These are phyloP conservation scores for Rutstroemia sp. DNA, from an alignment of 2,329 filamentous ascomycete species.

Conservation along the genomic window DNA sequence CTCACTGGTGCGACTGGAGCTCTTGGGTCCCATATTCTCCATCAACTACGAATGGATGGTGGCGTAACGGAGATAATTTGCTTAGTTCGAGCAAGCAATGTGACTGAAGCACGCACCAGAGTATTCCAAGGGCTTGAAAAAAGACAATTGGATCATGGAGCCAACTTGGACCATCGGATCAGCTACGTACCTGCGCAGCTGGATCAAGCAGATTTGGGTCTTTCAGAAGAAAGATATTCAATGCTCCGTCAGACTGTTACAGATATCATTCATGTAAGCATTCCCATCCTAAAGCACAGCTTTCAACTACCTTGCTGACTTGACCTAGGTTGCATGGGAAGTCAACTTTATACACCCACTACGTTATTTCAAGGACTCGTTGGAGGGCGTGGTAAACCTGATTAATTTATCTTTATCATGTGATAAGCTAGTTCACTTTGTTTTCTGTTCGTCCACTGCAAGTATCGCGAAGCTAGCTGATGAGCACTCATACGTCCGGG, in stretches of 20 bases:
- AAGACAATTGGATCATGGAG: constrained; percentile 12
- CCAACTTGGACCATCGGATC: background rate
- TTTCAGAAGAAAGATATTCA: constrained; percentile 34
- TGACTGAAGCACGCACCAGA: constrained; percentile 35
- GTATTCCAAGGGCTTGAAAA: constrained; percentile 37
- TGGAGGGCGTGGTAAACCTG: constrained; percentile 42
- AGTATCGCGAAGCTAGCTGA: constrained; percentile 29
- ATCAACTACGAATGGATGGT: constrained; percentile 22
- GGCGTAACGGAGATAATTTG: constrained; percentile 32
- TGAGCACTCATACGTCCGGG: constrained; percentile 8
- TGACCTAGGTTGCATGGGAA: constrained; percentile 43
- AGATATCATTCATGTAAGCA: constrained; percentile 47
- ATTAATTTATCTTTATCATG: constrained; percentile 36
- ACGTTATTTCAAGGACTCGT: constrained; percentile 46
- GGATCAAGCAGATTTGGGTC: constrained; percentile 39
- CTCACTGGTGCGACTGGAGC: constrained; percentile 44
- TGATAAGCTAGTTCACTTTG: constrained; percentile 26
- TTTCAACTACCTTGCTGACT: background rate
- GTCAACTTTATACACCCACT: constrained; percentile 57
- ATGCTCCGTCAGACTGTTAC: constrained; percentile 28
- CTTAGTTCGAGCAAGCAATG: constrained; percentile 43
- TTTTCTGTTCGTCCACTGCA: constrained; percentile 47
- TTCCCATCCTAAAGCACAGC: background rate
- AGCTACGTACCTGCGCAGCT: constrained; percentile 37
- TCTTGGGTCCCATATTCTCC: constrained; percentile 44